Evolutionary conservation across 2,329 filamentous ascomycete genomes (phyloP), one percentile per base, ranked within the genome.

Genomic region (Hypocrella siamensis): DNA sequence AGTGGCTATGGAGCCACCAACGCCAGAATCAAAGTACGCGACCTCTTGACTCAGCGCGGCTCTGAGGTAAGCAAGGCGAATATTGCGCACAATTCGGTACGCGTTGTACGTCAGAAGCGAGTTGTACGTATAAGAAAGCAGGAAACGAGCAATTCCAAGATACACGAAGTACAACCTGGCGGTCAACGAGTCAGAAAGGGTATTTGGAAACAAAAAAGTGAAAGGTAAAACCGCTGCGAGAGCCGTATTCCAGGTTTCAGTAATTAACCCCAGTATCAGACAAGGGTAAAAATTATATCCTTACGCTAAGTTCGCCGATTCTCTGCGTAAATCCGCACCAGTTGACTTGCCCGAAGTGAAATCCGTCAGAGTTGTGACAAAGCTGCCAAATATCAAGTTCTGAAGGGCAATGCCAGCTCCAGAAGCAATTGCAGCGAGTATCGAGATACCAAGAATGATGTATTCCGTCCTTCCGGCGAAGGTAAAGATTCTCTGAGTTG

Each of bases 131-230:
- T 72, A 74, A 10, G 61, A 55, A 12, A 68, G 47, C 16, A 51
- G 43, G 36, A 73, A 66, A 28, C 66, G 61, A 0, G 49, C 68
- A 31, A 72, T 52, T 40, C 70, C 71, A 10, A 75, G 53, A 38
- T 72, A 74, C 17, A 74, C 54, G 40, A 74, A 71, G 44, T 65
- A 73, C 5, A 75, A 49, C 1, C 62, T 65, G 41, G 8, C 16
- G 44, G 43, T 41, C 31, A 65, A 57, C 7, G 60, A 60, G 3
- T 48, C 6, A 26, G 60, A 31, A 63, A 41, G 7, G 21, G 21
- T 12, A 22, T 12, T 27, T 27, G 11, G 11, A 3, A 27, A 15
- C 41, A 65, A 63, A 12, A 67, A 47, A 35, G 66, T 67, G 5
- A 70, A 31, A 22, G 15, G 47, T 37, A 68, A 65, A 41, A 60